Conservation (phyloP, 2,329 filamentous ascomycete genomes). For the Colletotrichum acutatum region DNA sequence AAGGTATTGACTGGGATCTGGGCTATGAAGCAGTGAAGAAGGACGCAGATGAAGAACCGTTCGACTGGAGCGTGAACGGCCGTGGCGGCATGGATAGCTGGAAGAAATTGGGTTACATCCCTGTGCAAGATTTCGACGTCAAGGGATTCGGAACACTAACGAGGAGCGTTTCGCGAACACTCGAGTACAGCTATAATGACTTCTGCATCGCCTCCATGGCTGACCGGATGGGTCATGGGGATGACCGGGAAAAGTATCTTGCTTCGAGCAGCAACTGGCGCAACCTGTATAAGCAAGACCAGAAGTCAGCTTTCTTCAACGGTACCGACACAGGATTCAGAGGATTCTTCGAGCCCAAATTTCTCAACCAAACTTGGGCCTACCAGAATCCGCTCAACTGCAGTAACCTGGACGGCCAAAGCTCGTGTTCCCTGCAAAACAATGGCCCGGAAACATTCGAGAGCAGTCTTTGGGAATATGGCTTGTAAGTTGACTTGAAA, state of each 20-base stretch:
- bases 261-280: constrained; percentile 72
- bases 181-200: constrained; percentile 84
- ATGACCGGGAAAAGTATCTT: constrained; percentile 70
- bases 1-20: constrained; percentile 72
- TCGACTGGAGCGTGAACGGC: constrained; percentile 76
- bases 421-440: constrained; percentile 69
- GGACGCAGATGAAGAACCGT: constrained; percentile 77
- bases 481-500: constrained; percentile 61
- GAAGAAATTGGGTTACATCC: constrained; percentile 78
- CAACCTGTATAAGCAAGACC: constrained; percentile 71
- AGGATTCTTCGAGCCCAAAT: constrained; percentile 78
- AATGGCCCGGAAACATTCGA: constrained; percentile 78
- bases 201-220: constrained; percentile 76
- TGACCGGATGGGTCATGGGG: constrained; percentile 61
- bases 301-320: constrained; percentile 63
- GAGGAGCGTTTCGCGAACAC: constrained; percentile 75
- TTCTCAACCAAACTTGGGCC: constrained; percentile 74
- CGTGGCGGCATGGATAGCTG: constrained; percentile 78
- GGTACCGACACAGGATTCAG: constrained; percentile 71
- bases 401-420: constrained; percentile 62
- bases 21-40: constrained; percentile 78
- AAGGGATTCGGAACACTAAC: constrained; percentile 76
- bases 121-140: constrained; percentile 74
- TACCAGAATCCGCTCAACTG: constrained; percentile 76
- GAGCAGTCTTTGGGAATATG: constrained; percentile 78